Conservation (phyloP, 2,329 filamentous ascomycete genomes). For the Teratosphaeria epicoccoides region DNA sequence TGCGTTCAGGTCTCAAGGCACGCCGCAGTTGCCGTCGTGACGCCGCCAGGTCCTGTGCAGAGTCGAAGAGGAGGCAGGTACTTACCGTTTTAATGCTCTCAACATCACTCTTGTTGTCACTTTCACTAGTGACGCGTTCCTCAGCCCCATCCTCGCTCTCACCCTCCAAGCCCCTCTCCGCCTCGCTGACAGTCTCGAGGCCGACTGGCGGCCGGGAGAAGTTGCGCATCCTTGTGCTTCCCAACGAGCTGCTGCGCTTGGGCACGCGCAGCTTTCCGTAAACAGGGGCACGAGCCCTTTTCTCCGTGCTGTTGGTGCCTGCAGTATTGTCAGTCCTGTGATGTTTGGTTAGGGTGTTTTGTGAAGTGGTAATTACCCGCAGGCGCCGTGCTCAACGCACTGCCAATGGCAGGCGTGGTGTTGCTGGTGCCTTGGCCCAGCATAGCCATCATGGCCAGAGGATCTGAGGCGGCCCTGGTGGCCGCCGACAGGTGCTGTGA, state of each 20-base stretch:
- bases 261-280: background rate
- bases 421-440: background rate
- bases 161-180: background rate
- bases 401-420: background rate
- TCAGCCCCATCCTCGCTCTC: background rate
- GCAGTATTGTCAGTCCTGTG: background rate
- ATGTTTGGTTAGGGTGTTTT: background rate
- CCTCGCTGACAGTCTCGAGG: background rate
- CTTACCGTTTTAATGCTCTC: background rate
- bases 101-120: background rate
- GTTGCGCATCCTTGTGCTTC: background rate
- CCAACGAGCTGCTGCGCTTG: background rate
- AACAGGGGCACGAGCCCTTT: background rate
- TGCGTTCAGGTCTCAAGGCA: background rate
- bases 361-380: background rate
- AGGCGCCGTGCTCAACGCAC: background rate
- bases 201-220: background rate
- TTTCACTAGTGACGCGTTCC: background rate
- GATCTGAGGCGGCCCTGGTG: background rate
- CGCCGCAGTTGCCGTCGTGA: background rate
- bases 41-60: background rate
- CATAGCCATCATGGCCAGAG: background rate
- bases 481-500: background rate
- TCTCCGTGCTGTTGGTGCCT: background rate
- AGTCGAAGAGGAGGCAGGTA: background rate